A percentile compares a stretch with the other conserved stretches of the same genome.
Evolutionary conservation across 345 rosid species (phyloP).

Genomic region (Draba incana): DNA sequence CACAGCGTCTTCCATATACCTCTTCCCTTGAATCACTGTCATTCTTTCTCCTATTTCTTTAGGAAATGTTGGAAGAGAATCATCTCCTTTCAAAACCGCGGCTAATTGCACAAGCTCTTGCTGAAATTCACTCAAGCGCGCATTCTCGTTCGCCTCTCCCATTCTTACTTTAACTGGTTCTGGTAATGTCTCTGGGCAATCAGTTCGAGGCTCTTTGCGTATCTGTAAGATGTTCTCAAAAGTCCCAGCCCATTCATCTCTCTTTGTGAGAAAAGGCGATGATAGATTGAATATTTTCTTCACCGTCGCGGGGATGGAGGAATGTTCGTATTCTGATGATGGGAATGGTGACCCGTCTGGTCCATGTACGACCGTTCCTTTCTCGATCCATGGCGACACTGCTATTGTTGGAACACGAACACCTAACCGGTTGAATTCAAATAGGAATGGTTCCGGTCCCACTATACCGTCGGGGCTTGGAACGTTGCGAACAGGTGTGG

Average conservation of each 20-base stretch:
- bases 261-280: conserved; percentile 70
- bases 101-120: conserved; percentile 81
- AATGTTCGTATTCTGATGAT: conserved; percentile 85
- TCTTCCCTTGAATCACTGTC: conserved; percentile 79
- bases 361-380: conserved; percentile 89
- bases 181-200: conserved; percentile 74
- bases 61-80: conserved; percentile 55
- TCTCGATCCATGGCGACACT: conserved; percentile 87
- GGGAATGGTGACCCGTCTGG: conserved; percentile 74
- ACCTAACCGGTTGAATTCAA: conserved; percentile 72
- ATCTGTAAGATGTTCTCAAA: conserved; percentile 67
- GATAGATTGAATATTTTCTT: conserved; percentile 74
- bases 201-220: conserved; percentile 69
- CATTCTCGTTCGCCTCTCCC: conserved; percentile 66
- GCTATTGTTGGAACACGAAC: conserved; percentile 83
- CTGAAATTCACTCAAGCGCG: conserved; percentile 76
- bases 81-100: conserved; percentile 73
- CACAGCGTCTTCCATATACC: conserved; percentile 82
- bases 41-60: conserved; percentile 55
- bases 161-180: conserved; percentile 62
- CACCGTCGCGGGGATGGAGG: conserved; percentile 92
- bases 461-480: conserved; percentile 93
- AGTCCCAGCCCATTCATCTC: conserved; percentile 91
- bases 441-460: conserved; percentile 74
- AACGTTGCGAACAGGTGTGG: conserved; percentile 77